A percentile compares a stretch with the other conserved stretches of the same genome.
Evolutionary conservation across 2,329 filamentous ascomycete species (phyloP).

Genomic region (Exophiala sp.): DNA sequence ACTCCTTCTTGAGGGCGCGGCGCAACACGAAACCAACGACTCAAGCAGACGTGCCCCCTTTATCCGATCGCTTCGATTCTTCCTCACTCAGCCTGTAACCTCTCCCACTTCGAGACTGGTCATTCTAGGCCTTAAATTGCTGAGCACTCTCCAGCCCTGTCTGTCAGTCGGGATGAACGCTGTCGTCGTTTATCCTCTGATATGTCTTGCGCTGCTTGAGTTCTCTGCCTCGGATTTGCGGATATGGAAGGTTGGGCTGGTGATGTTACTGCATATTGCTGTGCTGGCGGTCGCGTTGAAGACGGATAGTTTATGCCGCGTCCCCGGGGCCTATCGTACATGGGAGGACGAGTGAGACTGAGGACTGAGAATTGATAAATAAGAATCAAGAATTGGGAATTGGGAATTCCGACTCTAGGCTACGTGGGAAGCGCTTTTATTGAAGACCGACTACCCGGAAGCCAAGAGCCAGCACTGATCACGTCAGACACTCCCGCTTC

Average conservation of each 20-base stretch:
- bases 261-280: constrained; percentile 15
- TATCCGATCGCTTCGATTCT: neutral
- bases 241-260: constrained; percentile 20
- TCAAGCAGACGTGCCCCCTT: no score
- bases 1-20: constrained; percentile 11
- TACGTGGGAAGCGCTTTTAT: no score
- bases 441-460: no score
- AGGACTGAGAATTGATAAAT: no score
- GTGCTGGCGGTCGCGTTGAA: constrained; percentile 18
- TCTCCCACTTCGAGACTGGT: constrained; percentile 12
- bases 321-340: neutral
- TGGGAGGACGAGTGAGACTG: neutral
- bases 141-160: constrained; percentile 26
- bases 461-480: no score
- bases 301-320: constrained; percentile 16
- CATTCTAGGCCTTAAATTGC: constrained; percentile 24
- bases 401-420: no score
- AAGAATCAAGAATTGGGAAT: no score
- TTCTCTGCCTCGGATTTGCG: constrained; percentile 19
- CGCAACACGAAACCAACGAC: neutral
- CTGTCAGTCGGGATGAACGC: constrained; percentile 22
- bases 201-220: constrained; percentile 22
- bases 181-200: constrained; percentile 24
- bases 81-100: constrained; percentile 9
- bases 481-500: no score